Evolutionary conservation across 768 basidiomycete species (phyloP).

Genomic region (Pholiota microspora): DNA sequence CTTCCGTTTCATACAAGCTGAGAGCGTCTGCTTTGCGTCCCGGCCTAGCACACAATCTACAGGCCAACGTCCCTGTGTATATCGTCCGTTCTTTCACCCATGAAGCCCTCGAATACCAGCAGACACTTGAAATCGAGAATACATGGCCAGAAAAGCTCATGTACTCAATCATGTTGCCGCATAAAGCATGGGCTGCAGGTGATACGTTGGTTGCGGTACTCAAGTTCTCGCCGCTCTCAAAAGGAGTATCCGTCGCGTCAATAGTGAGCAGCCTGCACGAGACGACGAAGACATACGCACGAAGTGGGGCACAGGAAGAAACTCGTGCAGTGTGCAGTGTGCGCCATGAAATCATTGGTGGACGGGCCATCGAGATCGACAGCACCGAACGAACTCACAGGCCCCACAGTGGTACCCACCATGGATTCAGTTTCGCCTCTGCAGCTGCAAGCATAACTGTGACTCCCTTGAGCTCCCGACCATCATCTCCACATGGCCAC

Average conservation of each 20-base stretch:
- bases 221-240: constrained; percentile 84
- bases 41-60: constrained; percentile 55
- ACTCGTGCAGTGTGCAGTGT: constrained; percentile 57
- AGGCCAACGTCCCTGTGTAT: constrained; percentile 56
- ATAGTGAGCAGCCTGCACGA: constrained; percentile 75
- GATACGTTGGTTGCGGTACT: constrained; percentile 78
- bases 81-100: constrained; percentile 72
- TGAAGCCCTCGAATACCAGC: constrained; percentile 93
- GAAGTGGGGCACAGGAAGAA: constrained; percentile 56
- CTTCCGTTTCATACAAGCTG: constrained; percentile 83
- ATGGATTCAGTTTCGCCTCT: neutral
- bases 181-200: constrained; percentile 94
- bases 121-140: constrained; percentile 93
- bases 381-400: neutral
- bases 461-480: neutral
- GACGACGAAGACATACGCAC: constrained; percentile 58
- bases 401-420: neutral
- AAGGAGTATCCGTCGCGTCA: constrained; percentile 73
- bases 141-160: constrained; percentile 98
- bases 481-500: neutral
- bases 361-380: constrained; percentile 44
- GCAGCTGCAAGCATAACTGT: neutral
- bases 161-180: constrained; percentile 91
- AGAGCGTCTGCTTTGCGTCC: constrained; percentile 81
- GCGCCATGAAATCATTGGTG: constrained; percentile 68